Percentiles rank a stretch among this genome's conserved stretches.
Evolutionary conservation across 495 filamentous ascomycete species (phyloP).

Genomic region (Annulohypoxylon nitens): DNA sequence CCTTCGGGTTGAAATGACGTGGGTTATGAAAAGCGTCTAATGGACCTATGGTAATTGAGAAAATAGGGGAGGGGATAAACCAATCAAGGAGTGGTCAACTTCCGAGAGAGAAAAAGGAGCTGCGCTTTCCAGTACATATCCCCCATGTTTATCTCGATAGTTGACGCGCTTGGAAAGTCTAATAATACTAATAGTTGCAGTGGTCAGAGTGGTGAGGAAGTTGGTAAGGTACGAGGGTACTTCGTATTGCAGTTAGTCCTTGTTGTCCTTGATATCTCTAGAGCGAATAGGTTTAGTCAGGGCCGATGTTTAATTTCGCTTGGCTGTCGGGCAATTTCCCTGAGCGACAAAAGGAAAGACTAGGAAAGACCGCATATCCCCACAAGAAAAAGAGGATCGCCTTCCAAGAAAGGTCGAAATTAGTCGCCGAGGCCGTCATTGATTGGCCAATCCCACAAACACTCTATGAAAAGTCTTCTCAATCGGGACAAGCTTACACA

Average conservation of each 20-base stretch:
- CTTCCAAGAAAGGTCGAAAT: slow-evolving; percentile 37
- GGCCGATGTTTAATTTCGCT: slow-evolving; percentile 48
- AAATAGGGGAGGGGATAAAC: slow-evolving; percentile 25
- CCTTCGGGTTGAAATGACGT: slow-evolving; percentile 40
- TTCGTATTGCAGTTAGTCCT: slow-evolving; percentile 30
- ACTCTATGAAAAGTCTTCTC: slow-evolving; percentile 26
- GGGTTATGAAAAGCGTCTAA: slow-evolving; percentile 22
- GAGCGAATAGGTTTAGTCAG: slow-evolving; percentile 41
- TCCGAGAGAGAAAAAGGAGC: slow-evolving; percentile 26
- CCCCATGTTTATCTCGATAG: slow-evolving; percentile 22
- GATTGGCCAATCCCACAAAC: slow-evolving; percentile 31
- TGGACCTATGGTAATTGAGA: slow-evolving; percentile 20
- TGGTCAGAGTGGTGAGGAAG: not conserved
- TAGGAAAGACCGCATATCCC: slow-evolving; percentile 36
- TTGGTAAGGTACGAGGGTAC: slow-evolving; percentile 25
- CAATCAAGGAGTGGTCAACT: slow-evolving; percentile 33
- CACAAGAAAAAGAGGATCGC: slow-evolving; percentile 28
- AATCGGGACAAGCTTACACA: slow-evolving; percentile 36
- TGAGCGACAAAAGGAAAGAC: slow-evolving; percentile 41
- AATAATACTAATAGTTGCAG: slow-evolving; percentile 28
- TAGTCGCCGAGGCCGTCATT: slow-evolving; percentile 6
- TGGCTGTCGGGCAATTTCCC: slow-evolving; percentile 49
- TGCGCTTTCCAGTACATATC: not conserved
- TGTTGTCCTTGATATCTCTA: slow-evolving; percentile 8
- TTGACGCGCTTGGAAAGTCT: slow-evolving; percentile 35